Evolutionary conservation across 495 filamentous ascomycete genomes (phyloP), one percentile per base, ranked within the genome.

Genomic region (Rhypophila decipiens): DNA sequence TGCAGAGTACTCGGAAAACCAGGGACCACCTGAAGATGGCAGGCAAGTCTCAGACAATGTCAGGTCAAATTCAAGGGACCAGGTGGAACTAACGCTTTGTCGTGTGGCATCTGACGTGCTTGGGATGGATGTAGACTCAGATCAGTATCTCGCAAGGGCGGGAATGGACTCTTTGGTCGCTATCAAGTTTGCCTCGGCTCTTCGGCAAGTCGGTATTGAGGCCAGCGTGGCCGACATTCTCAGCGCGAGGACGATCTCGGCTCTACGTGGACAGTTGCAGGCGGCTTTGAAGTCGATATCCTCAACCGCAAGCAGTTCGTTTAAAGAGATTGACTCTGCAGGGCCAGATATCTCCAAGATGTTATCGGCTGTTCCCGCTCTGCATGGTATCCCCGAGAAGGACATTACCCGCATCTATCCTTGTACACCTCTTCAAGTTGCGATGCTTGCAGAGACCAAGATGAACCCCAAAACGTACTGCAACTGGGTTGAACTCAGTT

Each of bases 141-240:
- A 53, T 0, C 67, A 70, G 13, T 66, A 61, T 18, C 57, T 91
- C 29, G 59, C 71, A 31, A 58, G 74, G 9, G 57, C 70, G 41
- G 87, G 85, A 0, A 60, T 94, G 15, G 88, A 94, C 57, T 93
- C 88, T 0, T 62, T 94, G 2, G 66, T 66, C 11, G 82, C 84
- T 0, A 91, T 94, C 44, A 76, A 75, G 48, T 65, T 88, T 17
- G 74, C 80, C 0, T 82, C 83, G 1, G 60, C 59, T 35, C 65
- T 94, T 9, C 67, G 82, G 29, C 53, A 62, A 20, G 52, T 57
- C 2, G 82, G 79, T 0, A 67, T 82, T 21, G 56, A 58, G 13
- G 33, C 84, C 2, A 70, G 65, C 9, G 79, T 80, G 0, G 49
- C 75, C 7, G 72, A 78, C 34, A 63, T 94, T 11, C 58, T 94